Base-by-base conservation (phyloP, 371 early-diverging fungal genomes). In the Funneliformis caledonium region DNA sequence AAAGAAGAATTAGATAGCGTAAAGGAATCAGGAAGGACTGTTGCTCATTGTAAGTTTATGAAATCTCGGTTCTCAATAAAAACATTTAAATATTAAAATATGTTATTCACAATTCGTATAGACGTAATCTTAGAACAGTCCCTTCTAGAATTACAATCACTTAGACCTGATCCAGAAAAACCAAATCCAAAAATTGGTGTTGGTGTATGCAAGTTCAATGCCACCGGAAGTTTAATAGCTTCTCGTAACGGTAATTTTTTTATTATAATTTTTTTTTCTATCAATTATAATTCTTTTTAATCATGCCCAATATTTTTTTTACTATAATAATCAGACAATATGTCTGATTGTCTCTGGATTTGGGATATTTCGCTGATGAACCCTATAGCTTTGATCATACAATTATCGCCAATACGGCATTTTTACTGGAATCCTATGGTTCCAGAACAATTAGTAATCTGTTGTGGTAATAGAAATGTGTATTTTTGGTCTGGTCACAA, bases 281-380 rank as follows among this genome's bases (percentile, higher is more conserved):
- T 7, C 7, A 72, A 2, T 33, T 22, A 52, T 4, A 26, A 5
- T 14, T 31, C 26, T 14, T 33, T 50, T 31, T 72, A 47, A 19
- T n/a, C 3, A 69, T 72, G 31, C 2, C 10, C 12, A 72, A 19
- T 26, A 50, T 12, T 0, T 72, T 75, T 11, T 11, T 60, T 60
- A 1, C 1, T 48, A 22, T 33, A 16, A 22, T n/a, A n/a, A 22
- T 7, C 60, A 89, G 90, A 90, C 72, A 87, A 87, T 72, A 88
- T 88, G 87, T 88, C 91, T 14, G 84, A 81, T 64, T 72, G 82
- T 33, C 84, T 91, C 7, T 91, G 89, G 88, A 86, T 91, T 59
- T 90, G 90, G 89, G 84, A 88, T 72, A 61, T 89, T 31, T 47
- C 78, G 9, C 68, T 64, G 0, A 73, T 88, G 12, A 81, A 79